Evolutionary conservation across 768 basidiomycete genomes (phyloP), one percentile per base, ranked within the genome.

Genomic region (Hygrophorus pudorinus): DNA sequence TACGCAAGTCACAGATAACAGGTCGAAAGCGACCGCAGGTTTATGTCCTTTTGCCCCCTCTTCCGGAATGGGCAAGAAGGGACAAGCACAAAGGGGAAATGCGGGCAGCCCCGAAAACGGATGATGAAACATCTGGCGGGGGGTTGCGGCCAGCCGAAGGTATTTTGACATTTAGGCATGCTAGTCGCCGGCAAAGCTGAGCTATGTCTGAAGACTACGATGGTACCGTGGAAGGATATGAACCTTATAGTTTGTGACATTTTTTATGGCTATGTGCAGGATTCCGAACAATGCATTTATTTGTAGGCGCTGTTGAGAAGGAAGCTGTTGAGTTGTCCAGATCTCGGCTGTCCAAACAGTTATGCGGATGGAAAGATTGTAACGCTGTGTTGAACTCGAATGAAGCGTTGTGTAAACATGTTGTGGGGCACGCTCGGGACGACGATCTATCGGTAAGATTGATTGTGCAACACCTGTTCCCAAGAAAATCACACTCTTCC

Each of bases 351-450:
- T 64, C 63, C 42, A 64, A 66, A 48, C 56, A 64, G 35, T 61
- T 57, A 9, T 86, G 83, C 59, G 67, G 65, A 56, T 87, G 83
- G 83, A 60, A 58, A 44, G 64, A 65, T 20, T 87, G 84, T 58
- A 66, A 65, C 46, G 65, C 64, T 33, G 51, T 75, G 11, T 53
- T 83, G 49, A 81, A 79, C 53, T 78, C 77, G 36, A 60, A 64
- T 5, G 62, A 69, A 34, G 67, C 61, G 35, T 57, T 85, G 41
- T 54, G 71, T 30, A 54, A 59, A 14, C 84, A 86, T 64, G 56
- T 79, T 28, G 59, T 59, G 38, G 44, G 51, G 17, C 70, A 72
- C 55, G 62, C 56, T 11, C 36, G 51, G 12, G 64, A 66, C 39
- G 51, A 60, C 12, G 36, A 49, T 9, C 45, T 34, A 9, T 36